Evolutionary conservation across 1,284 basidiomycete genomes (phyloP).

Genomic region (Anthracocystis panici-leucophaei): DNA sequence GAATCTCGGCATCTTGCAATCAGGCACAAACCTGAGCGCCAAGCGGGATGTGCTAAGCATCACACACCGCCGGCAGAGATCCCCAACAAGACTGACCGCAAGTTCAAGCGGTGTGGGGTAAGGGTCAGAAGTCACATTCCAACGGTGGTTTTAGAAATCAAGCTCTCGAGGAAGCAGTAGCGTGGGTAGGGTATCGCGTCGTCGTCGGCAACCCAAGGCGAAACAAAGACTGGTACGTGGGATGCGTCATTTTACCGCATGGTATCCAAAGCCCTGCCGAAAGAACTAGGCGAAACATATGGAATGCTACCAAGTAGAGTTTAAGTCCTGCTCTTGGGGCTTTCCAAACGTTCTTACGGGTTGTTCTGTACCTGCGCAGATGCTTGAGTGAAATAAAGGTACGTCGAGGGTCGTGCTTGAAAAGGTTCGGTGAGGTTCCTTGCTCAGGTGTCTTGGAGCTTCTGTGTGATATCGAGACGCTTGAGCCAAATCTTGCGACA

Average conservation of each 20-base stretch:
- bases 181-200: neutral
- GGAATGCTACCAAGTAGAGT: conserved; percentile 2
- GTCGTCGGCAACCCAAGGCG: neutral
- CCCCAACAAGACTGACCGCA: neutral
- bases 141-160: neutral
- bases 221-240: conserved; percentile 3
- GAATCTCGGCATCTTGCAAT: too few relatives aligned
- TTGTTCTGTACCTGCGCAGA: conserved; percentile 5
- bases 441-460: too few relatives aligned
- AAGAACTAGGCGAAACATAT: neutral
- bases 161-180: neutral
- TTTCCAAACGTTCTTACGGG: neutral
- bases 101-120: neutral
- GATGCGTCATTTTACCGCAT: neutral
- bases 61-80: neutral
- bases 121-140: neutral
- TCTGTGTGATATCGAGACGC: too few relatives aligned
- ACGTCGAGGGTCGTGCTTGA: neutral
- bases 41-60: neutral
- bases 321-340: neutral
- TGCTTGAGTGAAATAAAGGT: neutral
- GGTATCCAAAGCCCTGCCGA: neutral
- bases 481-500: too few relatives aligned
- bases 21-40: too few relatives aligned
- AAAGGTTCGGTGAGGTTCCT: neutral